These are phyloP conservation scores for Capsicum rhomboideum DNA, from an alignment of 257 asterid genomes.

Conservation along the genomic window DNA sequence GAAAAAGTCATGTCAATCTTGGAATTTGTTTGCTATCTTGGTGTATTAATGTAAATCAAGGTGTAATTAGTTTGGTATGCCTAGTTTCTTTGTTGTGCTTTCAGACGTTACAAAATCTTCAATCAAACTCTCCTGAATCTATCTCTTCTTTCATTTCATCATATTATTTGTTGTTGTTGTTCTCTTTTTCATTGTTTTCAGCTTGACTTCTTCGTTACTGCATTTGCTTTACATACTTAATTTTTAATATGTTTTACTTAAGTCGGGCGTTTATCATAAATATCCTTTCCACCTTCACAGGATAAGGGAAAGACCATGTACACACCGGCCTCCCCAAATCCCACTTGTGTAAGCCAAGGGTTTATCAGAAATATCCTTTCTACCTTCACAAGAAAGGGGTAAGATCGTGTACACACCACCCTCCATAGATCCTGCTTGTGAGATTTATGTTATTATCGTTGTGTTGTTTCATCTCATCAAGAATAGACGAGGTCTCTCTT, in stretches of 20 bases:
- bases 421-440: fast-evolving
- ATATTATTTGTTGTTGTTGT: not conserved
- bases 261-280: no score
- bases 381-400: no score
- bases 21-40: not conserved
- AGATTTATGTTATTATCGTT: not conserved
- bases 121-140: not conserved
- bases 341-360: no score
- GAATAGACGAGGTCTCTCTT: not conserved
- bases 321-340: no score
- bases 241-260: no score
- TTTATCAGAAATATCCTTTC: no score
- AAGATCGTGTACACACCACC: not conserved
- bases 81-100: not conserved
- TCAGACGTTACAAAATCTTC: not conserved
- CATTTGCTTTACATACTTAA: not conserved
- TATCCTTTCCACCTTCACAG: no score
- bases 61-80: not conserved
- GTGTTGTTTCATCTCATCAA: not conserved
- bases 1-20: not conserved
- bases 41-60: not conserved
- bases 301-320: no score
- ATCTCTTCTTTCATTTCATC: not conserved
- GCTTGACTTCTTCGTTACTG: not conserved
- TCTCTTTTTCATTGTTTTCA: not conserved